phyloP scores from a whole-genome alignment of 495 filamentous ascomycete species.

The Podospora pseudocomata region DNA sequence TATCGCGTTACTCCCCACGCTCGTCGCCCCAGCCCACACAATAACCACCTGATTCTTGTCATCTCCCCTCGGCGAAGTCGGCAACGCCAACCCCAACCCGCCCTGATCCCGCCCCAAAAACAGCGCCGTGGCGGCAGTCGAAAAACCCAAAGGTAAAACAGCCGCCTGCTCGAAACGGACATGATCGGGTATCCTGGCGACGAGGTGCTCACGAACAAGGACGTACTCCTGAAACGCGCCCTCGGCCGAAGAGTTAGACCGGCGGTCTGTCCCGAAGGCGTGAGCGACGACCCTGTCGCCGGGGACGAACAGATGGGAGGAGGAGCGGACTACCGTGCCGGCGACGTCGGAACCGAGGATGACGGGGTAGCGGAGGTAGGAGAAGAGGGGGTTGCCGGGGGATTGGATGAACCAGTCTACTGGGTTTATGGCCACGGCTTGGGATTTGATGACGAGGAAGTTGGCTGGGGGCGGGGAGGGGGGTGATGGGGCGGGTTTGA shows the following conservation, averaged over 20 bases:
- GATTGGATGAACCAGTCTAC: constrained; percentile 45
- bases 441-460: constrained; percentile 35
- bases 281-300: constrained; percentile 44
- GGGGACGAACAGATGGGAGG: constrained; percentile 38
- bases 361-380: constrained; percentile 41
- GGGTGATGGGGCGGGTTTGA: constrained; percentile 29
- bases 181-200: constrained; percentile 38
- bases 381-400: constrained; percentile 24
- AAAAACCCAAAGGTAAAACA: constrained; percentile 47
- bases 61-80: constrained; percentile 22
- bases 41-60: constrained; percentile 43
- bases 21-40: constrained; percentile 57
- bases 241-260: constrained; percentile 16
- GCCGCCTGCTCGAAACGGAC: constrained; percentile 41
- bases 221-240: constrained; percentile 41
- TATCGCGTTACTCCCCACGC: constrained; percentile 58
- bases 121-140: constrained; percentile 43
- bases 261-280: constrained; percentile 16
- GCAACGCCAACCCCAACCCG: constrained; percentile 33
- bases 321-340: constrained; percentile 45
- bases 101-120: not conserved
- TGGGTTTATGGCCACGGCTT: constrained; percentile 43
- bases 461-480: constrained; percentile 11
- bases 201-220: constrained; percentile 28
- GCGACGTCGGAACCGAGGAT: constrained; percentile 52